A percentile compares a stretch with the other conserved stretches of the same genome.
phyloP scores from a whole-genome alignment of 495 filamentous ascomycete species.

The Daldinia childiae region DNA sequence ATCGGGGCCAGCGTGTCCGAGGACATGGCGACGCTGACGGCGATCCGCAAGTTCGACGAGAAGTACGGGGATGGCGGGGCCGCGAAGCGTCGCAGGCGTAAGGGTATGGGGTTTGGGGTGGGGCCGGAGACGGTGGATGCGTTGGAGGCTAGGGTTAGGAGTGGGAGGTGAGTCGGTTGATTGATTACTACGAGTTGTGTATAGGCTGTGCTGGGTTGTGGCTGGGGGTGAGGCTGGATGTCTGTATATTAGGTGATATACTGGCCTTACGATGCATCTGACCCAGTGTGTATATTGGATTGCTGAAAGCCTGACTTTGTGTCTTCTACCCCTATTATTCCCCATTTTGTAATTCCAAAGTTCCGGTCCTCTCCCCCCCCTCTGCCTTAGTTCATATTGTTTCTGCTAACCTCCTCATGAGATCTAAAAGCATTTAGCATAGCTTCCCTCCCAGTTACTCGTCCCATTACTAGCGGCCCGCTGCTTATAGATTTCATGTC shows the following conservation, averaged over 20 bases:
- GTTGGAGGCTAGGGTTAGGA: conserved; percentile 37
- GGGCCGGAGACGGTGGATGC: conserved; percentile 41
- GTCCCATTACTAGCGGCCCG: neutral
- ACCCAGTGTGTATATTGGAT: neutral
- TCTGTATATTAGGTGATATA: neutral
- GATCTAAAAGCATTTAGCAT: too few species aligned
- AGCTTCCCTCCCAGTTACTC: too few species aligned
- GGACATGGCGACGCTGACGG: conserved; percentile 86
- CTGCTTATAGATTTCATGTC: neutral
- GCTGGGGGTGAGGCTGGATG: neutral
- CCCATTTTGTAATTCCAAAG: neutral
- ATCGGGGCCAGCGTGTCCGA: conserved; percentile 94
- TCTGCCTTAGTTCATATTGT: neutral
- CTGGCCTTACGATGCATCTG: neutral
- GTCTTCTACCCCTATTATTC: neutral
- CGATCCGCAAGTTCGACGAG: conserved; percentile 95
- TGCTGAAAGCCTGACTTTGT: neutral
- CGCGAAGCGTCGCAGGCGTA: conserved; percentile 67
- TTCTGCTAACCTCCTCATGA: too few species aligned
- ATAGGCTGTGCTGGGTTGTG: neutral
- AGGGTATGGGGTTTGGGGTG: conserved; percentile 71
- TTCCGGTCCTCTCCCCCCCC: neutral
- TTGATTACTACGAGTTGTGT: neutral
- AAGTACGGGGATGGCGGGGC: conserved; percentile 90
- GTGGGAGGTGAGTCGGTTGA: neutral